Base-by-base conservation (phyloP, 192 early-diverging fungal genomes). In the Linderina pennispora region DNA sequence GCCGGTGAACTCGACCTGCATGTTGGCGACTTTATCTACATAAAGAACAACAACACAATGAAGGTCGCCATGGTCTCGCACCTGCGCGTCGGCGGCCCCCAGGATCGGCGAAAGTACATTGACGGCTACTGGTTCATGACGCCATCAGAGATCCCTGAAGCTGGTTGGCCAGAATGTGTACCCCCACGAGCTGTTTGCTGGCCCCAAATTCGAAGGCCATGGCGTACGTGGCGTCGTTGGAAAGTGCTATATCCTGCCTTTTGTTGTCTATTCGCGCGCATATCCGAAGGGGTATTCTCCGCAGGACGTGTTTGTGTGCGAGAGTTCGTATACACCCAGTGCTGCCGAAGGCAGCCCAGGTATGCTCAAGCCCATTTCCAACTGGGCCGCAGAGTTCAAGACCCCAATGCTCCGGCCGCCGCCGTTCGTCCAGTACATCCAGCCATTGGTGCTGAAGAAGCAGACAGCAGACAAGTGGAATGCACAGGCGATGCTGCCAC, bases 381-480 rank as follows among this genome's bases (percentile, higher is more conserved):
- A 73, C 43, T 73, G 69, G 69, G 61, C 62, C 10, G 62, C 61
- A 23, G 58, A 58, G 33, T 62, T 73, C 20, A 73, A 73, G 40
- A 65, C 62, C 10, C 61, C 69, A 40, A 53, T 62, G 35, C 65
- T 65, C 58, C 45, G 45, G 17, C 69, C 69, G 28, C 61, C 62
- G 13, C 18, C 53, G 35, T 65, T 73, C 33, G 45, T 73, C 21
- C 45, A 53, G 40, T 73, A 73, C 50, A 60, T 61, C 19, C 23
- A 37, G 36, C 62, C 69, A 34, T 57, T 64, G 26, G 33, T 38
- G 39, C 61, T 48, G 13, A 52, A 33, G 33, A 73, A 61, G 51
- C 62, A 53, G 38, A 20, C 62, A 10, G 38, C 37, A 3, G 48
- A 41, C 31, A 23, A 43, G 23, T 71, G 67, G 67, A 63, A 59